Conservation (phyloP, 177 flowering plant genomes). For the Vitis hybrid region DNA sequence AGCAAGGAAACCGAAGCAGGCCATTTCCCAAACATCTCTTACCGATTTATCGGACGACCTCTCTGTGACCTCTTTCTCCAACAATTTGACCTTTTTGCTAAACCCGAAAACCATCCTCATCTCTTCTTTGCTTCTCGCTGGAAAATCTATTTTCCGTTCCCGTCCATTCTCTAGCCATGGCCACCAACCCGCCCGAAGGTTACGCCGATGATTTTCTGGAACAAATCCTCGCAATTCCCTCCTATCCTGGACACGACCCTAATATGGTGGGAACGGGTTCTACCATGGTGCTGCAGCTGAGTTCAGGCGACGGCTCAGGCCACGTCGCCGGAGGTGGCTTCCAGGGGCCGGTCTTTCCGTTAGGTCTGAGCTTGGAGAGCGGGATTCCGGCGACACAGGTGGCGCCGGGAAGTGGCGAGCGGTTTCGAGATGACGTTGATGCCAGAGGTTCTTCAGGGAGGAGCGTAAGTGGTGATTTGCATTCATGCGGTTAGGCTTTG, state of each 20-base stretch:
- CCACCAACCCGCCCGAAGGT: slow-evolving; percentile 26
- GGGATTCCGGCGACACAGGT: slow-evolving; percentile 3
- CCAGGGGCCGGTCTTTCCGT: slow-evolving; percentile 30
- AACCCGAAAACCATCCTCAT: background rate
- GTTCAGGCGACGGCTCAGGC: slow-evolving; percentile 27
- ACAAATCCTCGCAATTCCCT: slow-evolving; percentile 44
- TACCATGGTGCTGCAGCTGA: slow-evolving; percentile 32
- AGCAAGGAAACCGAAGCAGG: too few species aligned
- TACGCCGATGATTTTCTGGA: slow-evolving; percentile 48
- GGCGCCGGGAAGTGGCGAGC: slow-evolving; percentile 1
- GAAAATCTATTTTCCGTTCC: background rate
- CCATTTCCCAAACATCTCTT: too few species aligned
- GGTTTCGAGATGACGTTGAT: too few species aligned
- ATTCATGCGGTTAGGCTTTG: background rate
- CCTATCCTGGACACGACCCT: slow-evolving; percentile 26
- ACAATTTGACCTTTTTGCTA: slow-evolving; percentile 4
- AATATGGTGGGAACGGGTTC: slow-evolving; percentile 19
- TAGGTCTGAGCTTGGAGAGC: slow-evolving; percentile 31
- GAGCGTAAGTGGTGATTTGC: background rate
- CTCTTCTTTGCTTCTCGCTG: slow-evolving; percentile 4
- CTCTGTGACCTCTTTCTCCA: slow-evolving; percentile 12
- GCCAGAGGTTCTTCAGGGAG: background rate
- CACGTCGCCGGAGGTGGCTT: slow-evolving; percentile 11
- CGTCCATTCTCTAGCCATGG: slow-evolving; percentile 18
- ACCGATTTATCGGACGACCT: slow-evolving; percentile 10